Evolutionary conservation across 805 yeast genomes (phyloP), one percentile per base, ranked within the genome.

Genomic region (Monosporozyma siamensis): DNA sequence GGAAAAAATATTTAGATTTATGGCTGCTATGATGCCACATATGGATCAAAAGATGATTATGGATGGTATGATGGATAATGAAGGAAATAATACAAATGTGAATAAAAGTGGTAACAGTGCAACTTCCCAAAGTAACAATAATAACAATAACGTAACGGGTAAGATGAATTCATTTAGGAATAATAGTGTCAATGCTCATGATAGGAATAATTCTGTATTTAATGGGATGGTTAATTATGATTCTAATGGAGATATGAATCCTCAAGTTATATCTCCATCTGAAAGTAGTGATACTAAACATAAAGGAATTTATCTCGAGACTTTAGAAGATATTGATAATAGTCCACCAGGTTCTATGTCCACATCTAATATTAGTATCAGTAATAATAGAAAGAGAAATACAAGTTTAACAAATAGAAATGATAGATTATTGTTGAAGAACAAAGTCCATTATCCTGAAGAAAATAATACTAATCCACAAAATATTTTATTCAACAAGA

Each of bases 1-100:
- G 43, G 95, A 88, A 49, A 82, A 85, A 49, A 90, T 92, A 40
- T 65, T 92, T 53, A 76, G 92, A 52, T 90, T 92, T 51, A 68
- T 92, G 54, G 94, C 96, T 2, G 76, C 89, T 5, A 74, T 90
- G 34, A 51, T 52, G 29, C 60, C 62, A 34, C 59, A 55, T 35
- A 44, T 55, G 47, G 61, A 56, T 40, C 59, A 55, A 43, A 56
- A 54, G 37, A 49, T 55, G 56, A 46, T 56, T 35, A 50, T 53
- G 39, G 61, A 56, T 34, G 51, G 58, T 2, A 39, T 46, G 20
- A 11, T 49, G 24, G 41, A 42, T 38, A 24, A 8, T 14, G 37
- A 39, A 31, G 12, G 6, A 39, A 31, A 12, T n/a, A 36, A 38
- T 22, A 30, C 4, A 11, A 36, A 32, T 11, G 23, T 12, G 15